Evolutionary conservation across 768 basidiomycete species (phyloP), one percentile per base, ranked within the genome.

Genomic region (Mrakia blollopis): DNA sequence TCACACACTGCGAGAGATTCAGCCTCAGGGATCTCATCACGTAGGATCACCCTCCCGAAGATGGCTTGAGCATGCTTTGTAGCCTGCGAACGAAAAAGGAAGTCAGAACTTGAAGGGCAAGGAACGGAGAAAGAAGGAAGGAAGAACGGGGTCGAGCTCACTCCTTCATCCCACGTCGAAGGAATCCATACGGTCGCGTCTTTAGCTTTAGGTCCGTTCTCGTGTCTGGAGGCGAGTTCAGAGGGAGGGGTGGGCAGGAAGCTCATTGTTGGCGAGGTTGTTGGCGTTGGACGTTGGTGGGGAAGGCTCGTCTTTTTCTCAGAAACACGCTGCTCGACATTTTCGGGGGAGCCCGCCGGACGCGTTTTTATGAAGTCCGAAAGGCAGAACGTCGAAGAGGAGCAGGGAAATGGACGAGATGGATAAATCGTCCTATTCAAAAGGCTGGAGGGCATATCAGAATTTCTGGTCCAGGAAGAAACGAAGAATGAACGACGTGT

Each of bases 121-220:
- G 39, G 47, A 8, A n/a, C 44, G n/a, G 32, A 32, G 2, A 32
- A 52, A 1, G 50, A 72, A 28, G 7, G 44, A 32, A 28, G 28
- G 47, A 37, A n/a, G 23, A 32, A 28, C 9, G 1, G 7, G 11
- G 14, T 14, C 32, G 7, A 37, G 6, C 37, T 32, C 30, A 65
- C 63, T 9, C 35, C 67, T 39, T 18, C n/a, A 23, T 69, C 35
- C n/a, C 35, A 44, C 21, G 35, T 69, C 35, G 67, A 39, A n/a
- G 67, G 67, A 25, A 69, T 69, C 67, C 67, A 69, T 5, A 69
- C 41, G 41, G 67, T 69, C 4, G 67, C 41, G 35, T 69, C 67
- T 14, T 28, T 44, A n/a, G 67, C 67, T n/a, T 69, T 39, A 41
- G 57, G 57, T n/a, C 25, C 57, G 57, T 25, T n/a, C 25, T 16